Conservation (phyloP, 2,329 filamentous ascomycete genomes). For the Tolypocladium ovalisporum region DNA sequence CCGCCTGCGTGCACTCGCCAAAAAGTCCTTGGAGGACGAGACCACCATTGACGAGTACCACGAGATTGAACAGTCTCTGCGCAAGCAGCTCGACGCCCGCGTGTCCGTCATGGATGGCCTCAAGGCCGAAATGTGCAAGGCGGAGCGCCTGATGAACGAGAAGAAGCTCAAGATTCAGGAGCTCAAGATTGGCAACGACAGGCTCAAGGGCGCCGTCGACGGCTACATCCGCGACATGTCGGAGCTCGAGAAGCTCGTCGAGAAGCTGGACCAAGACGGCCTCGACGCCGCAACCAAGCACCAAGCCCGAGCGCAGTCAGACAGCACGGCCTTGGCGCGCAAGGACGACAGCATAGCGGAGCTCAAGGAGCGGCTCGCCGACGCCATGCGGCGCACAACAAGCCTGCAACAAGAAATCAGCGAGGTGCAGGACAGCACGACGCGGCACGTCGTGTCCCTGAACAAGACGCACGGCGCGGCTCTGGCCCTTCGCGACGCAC, state of each 20-base stretch:
- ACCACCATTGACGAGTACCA: conserved; percentile 50
- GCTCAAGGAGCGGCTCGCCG: conserved; percentile 32
- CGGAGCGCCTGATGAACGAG: conserved; percentile 21
- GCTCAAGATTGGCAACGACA: conserved; percentile 36
- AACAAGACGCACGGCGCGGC: conserved; percentile 32
- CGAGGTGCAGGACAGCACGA: conserved; percentile 22
- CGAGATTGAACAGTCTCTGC: conserved; percentile 41
- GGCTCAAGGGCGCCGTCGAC: conserved; percentile 40
- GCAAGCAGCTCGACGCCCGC: conserved; percentile 43
- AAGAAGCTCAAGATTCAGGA: conserved; percentile 30
- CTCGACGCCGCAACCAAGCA: conserved; percentile 18
- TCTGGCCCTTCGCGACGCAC: conserved; percentile 39
- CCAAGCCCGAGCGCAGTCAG: conserved; percentile 21
- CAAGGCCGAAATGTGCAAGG: conserved; percentile 26
- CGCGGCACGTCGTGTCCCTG: conserved; percentile 19
- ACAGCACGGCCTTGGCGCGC: conserved; percentile 21
- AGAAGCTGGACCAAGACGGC: conserved; percentile 31
- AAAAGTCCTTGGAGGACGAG: conserved; percentile 35
- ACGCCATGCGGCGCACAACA: conserved; percentile 26
- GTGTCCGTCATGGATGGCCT: conserved; percentile 40
- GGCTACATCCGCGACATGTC: conserved; percentile 42
- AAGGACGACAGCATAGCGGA: conserved; percentile 26
- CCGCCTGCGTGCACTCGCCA: conserved; percentile 37
- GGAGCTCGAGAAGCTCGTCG: conserved; percentile 41
- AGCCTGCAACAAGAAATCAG: conserved; percentile 27